phyloP scores from a whole-genome alignment of 345 rosid species.

The Cochlearia excelsa region DNA sequence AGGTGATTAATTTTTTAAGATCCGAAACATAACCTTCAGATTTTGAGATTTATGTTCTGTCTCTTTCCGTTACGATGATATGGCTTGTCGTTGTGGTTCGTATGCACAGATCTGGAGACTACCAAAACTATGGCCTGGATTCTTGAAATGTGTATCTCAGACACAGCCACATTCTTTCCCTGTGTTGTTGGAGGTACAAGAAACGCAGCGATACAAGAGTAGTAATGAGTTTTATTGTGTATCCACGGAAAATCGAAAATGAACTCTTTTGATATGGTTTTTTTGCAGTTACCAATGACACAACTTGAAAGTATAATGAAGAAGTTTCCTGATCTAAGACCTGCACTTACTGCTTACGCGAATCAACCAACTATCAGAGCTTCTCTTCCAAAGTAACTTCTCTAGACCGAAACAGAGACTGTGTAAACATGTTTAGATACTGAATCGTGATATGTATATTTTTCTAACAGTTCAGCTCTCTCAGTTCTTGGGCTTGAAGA shows the following conservation, averaged over 20 bases:
- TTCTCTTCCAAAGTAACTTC: conserved; percentile 68
- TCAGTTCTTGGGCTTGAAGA: conserved; percentile 68
- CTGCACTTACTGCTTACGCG: conserved; percentile 64
- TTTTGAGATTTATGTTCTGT: not conserved
- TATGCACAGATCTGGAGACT: conserved; percentile 80
- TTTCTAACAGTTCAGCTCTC: conserved; percentile 58
- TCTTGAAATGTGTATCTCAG: conserved; percentile 90
- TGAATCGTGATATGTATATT: conserved; percentile 18
- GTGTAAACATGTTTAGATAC: conserved; percentile 4
- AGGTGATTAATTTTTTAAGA: conserved; percentile 52
- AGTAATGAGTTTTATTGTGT: not conserved
- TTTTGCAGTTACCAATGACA: conserved; percentile 73
- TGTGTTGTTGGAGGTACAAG: conserved; percentile 72
- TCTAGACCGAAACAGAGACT: conserved; percentile 11
- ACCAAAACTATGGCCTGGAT: conserved; percentile 98
- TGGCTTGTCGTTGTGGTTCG: conserved; percentile 5
- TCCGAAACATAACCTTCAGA: conserved; percentile 13
- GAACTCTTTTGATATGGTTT: conserved; percentile 23
- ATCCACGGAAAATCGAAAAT: not conserved
- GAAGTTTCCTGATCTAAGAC: conserved; percentile 71
- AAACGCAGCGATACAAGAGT: not conserved
- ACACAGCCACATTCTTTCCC: conserved; percentile 89
- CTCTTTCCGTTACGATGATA: conserved; percentile 7
- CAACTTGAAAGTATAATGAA: conserved; percentile 76
- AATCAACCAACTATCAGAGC: conserved; percentile 58